A percentile compares a stretch with the other conserved stretches of the same genome.
Evolutionary conservation across 257 asterid species (phyloP).

Genomic region (Linaria vulgaris): DNA sequence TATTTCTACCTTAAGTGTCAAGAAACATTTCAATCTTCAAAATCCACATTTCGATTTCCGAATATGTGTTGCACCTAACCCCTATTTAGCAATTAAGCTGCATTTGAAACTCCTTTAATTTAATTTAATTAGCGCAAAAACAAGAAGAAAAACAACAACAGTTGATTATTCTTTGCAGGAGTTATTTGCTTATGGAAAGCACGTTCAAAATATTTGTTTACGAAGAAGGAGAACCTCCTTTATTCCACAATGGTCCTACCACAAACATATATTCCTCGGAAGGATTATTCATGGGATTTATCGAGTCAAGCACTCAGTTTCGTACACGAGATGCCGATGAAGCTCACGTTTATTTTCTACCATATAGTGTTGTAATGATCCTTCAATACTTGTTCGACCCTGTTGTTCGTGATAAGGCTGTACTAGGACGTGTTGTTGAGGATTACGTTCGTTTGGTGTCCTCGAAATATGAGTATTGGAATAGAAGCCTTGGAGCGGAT

Average conservation of each 20-base stretch:
- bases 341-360: constrained; percentile 66
- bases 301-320: constrained; percentile 35
- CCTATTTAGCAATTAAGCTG: too few species aligned
- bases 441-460: constrained; percentile 52
- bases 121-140: too few species aligned
- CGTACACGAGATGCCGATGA: constrained; percentile 49
- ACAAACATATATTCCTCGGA: constrained; percentile 58
- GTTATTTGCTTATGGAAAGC: constrained; percentile 60
- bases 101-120: too few species aligned
- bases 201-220: constrained; percentile 54
- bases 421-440: constrained; percentile 43
- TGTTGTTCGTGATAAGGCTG: constrained; percentile 52
- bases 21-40: not conserved
- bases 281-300: constrained; percentile 50
- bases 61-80: too few species aligned
- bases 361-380: constrained; percentile 73
- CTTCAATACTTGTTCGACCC: constrained; percentile 56
- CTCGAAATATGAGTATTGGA: constrained; percentile 58
- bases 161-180: constrained; percentile 38
- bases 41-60: too few species aligned
- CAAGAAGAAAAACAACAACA: not conserved
- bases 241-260: constrained; percentile 60
- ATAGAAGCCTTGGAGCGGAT: constrained; percentile 64
- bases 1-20: too few species aligned
- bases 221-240: constrained; percentile 67